phyloP scores from a whole-genome alignment of 495 filamentous ascomycete species.

The Podospora pseudocomata region DNA sequence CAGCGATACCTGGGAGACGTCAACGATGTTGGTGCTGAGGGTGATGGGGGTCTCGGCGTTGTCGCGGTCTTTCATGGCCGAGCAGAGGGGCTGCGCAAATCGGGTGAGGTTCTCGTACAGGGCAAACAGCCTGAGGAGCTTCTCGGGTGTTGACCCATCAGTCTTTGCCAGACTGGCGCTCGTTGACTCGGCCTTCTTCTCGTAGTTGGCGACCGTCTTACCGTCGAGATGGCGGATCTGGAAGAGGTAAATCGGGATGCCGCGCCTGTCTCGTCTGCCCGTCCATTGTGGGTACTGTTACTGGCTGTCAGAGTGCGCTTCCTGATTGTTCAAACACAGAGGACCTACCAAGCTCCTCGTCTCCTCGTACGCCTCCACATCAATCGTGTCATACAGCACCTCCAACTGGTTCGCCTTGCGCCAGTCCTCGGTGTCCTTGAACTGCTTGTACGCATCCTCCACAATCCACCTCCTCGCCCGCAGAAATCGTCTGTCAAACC shows the following conservation, averaged over 20 bases:
- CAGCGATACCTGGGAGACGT: conserved; percentile 76
- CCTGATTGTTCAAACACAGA: background rate
- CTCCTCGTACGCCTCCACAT: conserved; percentile 75
- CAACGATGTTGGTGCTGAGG: conserved; percentile 85
- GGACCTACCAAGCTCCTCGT: conserved; percentile 65
- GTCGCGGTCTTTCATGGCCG: conserved; percentile 62
- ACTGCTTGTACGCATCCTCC: conserved; percentile 73
- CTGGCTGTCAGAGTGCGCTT: background rate
- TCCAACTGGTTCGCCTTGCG: conserved; percentile 73
- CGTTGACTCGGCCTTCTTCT: conserved; percentile 57
- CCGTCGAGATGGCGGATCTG: conserved; percentile 76
- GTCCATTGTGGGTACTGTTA: conserved; percentile 88
- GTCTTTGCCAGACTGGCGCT: conserved; percentile 47
- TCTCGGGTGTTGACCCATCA: conserved; percentile 59
- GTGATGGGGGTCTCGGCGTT: conserved; percentile 73
- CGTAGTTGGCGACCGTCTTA: conserved; percentile 76
- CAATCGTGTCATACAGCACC: conserved; percentile 71
- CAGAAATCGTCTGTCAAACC: conserved; percentile 61
- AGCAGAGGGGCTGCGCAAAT: conserved; percentile 80
- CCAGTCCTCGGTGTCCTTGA: conserved; percentile 87
- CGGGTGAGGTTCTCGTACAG: conserved; percentile 86
- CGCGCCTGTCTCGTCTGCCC: conserved; percentile 75
- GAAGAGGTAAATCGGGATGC: conserved; percentile 86
- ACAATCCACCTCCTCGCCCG: conserved; percentile 73
- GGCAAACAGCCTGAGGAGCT: conserved; percentile 76